Evolutionary conservation across 176 grass and related monocot species (phyloP), one percentile per base, ranked within the genome.

Genomic region (Musa troglodytarum): DNA sequence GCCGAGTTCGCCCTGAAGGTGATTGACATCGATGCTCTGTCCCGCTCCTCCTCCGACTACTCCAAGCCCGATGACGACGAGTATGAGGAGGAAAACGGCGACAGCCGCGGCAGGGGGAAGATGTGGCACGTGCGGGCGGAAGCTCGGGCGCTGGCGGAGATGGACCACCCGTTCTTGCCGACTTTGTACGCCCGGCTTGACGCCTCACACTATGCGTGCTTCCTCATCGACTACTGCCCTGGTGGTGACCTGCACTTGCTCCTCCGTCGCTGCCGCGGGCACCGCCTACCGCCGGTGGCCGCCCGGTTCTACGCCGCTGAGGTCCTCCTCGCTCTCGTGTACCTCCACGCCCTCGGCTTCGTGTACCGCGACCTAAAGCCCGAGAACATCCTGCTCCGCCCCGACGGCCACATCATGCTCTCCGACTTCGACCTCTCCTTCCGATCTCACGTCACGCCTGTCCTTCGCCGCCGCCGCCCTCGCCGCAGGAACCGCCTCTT

Each of bases 141-240:
- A 19, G 68, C 43, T 4, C 49, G 43, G 0, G 68, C 49, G 34
- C 68, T 71, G 16, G 49, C 43, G 49, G 68, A 50, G 49, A 28
- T 71, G 14, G 43, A 71, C 68, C 68, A 71, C 34, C 68, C 68
- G 0, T 71, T 71, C 15, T 14, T 71, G 17, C 68, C 68, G 16
- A 71, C 68, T 1, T 17, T 71, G 14, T 71, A 71, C 68, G 68
- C 68, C 8, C 14, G 68, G 17, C 49, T 71, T 49, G 68, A 71
- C 16, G 68, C 68, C 68, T 71, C 68, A 14, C 68, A 71, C 34
- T 71, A 71, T 17, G 29, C 68, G 16, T 71, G 68, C 68, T 71
- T 71, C 68, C 68, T 71, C 68, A 71, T 71, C 68, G 68, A 71
- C 68, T 71, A 71, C 49, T 71, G 68, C 49, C 43, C 68, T 16